Conservation (phyloP, 805 yeast species). For the Cyberlindnera maritima region DNA sequence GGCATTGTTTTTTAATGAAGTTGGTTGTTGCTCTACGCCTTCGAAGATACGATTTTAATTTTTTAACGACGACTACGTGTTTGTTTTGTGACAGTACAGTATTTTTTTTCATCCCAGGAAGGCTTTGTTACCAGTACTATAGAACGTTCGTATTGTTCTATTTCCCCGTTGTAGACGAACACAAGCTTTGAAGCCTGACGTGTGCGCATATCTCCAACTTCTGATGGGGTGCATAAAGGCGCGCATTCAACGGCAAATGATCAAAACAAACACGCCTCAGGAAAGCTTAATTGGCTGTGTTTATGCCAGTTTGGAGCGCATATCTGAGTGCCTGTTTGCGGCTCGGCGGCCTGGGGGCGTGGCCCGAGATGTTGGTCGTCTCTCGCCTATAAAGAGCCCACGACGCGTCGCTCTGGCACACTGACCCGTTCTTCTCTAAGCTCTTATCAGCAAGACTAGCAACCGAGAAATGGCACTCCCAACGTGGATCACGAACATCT, state of each 20-base stretch:
- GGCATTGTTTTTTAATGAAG: background rate
- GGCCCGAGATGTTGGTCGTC: background rate
- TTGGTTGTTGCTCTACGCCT: background rate
- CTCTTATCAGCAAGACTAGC: too few species aligned
- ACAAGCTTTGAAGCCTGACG: too few species aligned
- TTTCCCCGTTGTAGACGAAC: too few species aligned
- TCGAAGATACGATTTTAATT: background rate
- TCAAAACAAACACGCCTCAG: background rate
- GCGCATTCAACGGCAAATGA: background rate
- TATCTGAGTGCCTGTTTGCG: background rate
- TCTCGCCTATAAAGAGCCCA: background rate
- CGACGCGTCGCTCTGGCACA: background rate
- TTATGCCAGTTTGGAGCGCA: too few species aligned
- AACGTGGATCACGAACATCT: conserved; percentile 6
- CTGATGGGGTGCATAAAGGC: background rate
- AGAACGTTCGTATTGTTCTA: too few species aligned
- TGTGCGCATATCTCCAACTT: background rate
- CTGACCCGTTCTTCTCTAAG: background rate
- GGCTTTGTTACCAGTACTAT: too few species aligned
- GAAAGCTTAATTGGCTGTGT: background rate
- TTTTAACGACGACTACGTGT: background rate
- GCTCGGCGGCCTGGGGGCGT: background rate
- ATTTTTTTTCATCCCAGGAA: background rate
- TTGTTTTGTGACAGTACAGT: background rate
- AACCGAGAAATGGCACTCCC: conserved; percentile 3